A percentile compares a stretch with the other conserved stretches of the same genome.
phyloP scores from a whole-genome alignment of 2,329 filamentous ascomycete species.

The Zymoseptoria crescenta region DNA sequence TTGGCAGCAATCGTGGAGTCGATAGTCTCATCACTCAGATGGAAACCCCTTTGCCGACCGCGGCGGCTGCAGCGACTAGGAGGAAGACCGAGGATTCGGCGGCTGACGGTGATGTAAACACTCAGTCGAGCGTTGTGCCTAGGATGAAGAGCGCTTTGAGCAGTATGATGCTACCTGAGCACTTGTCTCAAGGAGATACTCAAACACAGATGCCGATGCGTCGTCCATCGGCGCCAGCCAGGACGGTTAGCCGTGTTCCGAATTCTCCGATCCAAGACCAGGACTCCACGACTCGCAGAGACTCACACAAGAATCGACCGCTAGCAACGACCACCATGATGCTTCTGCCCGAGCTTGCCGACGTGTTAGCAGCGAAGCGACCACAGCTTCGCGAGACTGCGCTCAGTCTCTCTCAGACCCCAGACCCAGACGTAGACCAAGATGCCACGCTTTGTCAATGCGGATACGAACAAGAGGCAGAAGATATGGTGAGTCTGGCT shows the following conservation, averaged over 20 bases:
- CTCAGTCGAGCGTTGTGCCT: conserved; percentile 17
- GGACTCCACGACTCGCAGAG: background rate
- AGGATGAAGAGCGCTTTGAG: conserved; percentile 20
- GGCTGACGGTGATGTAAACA: conserved; percentile 5
- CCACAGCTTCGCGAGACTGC: conserved; percentile 12
- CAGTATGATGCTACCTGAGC: conserved; percentile 24
- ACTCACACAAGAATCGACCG: background rate
- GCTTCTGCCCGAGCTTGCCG: conserved; percentile 9
- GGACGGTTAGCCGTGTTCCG: background rate
- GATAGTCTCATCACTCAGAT: conserved; percentile 5
- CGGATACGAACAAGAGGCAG: conserved; percentile 32
- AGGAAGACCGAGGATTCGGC: background rate
- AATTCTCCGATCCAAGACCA: background rate
- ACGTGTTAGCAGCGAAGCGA: conserved; percentile 5
- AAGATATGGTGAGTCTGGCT: conserved; percentile 33
- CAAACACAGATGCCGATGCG: conserved; percentile 17
- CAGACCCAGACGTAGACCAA: conserved; percentile 3
- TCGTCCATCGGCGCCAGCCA: background rate
- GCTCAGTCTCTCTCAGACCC: conserved; percentile 9
- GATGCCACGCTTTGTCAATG: conserved; percentile 36
- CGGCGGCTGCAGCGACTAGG: conserved; percentile 1
- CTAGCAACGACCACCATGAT: conserved; percentile 1
- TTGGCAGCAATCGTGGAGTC: background rate
- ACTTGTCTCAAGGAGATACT: conserved; percentile 27
- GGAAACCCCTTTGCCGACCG: background rate